Percentiles rank a stretch among this genome's conserved stretches.
These are phyloP conservation scores for Alternaria gansuensis DNA, from an alignment of 2,329 filamentous ascomycete genomes.

Conservation along the genomic window DNA sequence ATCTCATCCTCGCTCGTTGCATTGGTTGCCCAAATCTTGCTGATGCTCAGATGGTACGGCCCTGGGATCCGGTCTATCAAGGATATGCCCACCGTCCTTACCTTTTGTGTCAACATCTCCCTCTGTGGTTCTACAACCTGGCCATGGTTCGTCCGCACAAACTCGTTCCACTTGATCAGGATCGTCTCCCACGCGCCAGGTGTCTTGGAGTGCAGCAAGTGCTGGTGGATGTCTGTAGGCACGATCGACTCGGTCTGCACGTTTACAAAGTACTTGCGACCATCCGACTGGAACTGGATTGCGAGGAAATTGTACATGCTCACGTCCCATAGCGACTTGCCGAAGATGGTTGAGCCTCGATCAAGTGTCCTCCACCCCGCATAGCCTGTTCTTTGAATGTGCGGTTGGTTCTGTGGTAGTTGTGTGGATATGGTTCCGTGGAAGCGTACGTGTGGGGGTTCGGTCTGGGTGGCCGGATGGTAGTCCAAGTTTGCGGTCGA, in stretches of 20 bases:
- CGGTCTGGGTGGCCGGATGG: slow-evolving; percentile 57
- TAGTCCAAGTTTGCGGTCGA: slow-evolving; percentile 78
- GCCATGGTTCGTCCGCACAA: slow-evolving; percentile 93
- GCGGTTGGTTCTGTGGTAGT: slow-evolving; percentile 76
- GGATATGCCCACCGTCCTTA: slow-evolving; percentile 85
- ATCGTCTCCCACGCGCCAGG: slow-evolving; percentile 94
- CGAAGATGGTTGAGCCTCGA: slow-evolving; percentile 80
- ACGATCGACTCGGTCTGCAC: slow-evolving; percentile 94
- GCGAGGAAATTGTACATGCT: slow-evolving; percentile 89
- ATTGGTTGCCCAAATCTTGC: slow-evolving; percentile 92
- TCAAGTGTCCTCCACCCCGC: slow-evolving; percentile 89
- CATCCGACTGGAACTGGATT: slow-evolving; percentile 87
- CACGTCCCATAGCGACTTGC: slow-evolving; percentile 84
- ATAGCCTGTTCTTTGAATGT: slow-evolving; percentile 82
- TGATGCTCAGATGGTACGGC: slow-evolving; percentile 85
- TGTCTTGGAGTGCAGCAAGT: slow-evolving; percentile 80
- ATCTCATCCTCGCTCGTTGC: slow-evolving; percentile 54
- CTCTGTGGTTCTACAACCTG: slow-evolving; percentile 92
- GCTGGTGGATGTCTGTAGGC: slow-evolving; percentile 94
- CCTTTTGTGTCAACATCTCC: slow-evolving; percentile 85
- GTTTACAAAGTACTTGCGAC: slow-evolving; percentile 92
- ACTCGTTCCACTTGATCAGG: slow-evolving; percentile 88
- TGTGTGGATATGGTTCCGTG: slow-evolving; percentile 87
- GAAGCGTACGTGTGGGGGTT: slow-evolving; percentile 78
- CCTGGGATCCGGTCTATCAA: slow-evolving; percentile 89